Conservation (phyloP, 2,329 filamentous ascomycete genomes). For the Thelonectria rubi region DNA sequence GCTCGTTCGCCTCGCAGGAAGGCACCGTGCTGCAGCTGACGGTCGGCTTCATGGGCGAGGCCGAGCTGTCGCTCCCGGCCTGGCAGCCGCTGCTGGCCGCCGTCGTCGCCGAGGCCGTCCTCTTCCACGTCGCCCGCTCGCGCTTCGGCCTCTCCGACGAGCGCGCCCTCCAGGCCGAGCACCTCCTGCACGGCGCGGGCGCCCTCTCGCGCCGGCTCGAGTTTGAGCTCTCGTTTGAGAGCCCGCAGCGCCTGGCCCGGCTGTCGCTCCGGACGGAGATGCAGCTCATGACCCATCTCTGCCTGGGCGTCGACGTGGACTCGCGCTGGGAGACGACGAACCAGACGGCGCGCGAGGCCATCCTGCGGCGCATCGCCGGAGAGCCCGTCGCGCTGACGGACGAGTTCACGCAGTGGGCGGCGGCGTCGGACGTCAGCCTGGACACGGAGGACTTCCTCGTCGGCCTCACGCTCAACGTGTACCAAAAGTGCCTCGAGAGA, state of each 20-base stretch:
- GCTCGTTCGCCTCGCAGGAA: constrained; percentile 16
- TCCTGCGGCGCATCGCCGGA: constrained; percentile 20
- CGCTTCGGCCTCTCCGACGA: constrained; percentile 18
- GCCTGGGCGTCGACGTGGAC: constrained; percentile 22
- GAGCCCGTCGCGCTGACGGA: constrained; percentile 13
- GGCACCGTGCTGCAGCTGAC: constrained; percentile 7
- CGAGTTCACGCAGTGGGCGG: constrained; percentile 19
- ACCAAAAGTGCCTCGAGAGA: constrained; percentile 21
- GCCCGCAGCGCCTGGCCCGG: constrained; percentile 13
- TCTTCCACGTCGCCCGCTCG: constrained; percentile 25
- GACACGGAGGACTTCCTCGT: constrained; percentile 25
- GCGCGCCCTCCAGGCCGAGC: constrained; percentile 25
- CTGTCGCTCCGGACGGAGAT: constrained; percentile 26
- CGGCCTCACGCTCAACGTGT: constrained; percentile 21
- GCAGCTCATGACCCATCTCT: constrained; percentile 27
- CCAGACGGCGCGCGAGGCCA: constrained; percentile 21
- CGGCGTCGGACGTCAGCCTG: constrained; percentile 11
- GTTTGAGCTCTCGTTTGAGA: constrained; percentile 21
- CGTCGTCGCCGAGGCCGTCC: constrained; percentile 15
- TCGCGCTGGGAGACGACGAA: constrained; percentile 23
- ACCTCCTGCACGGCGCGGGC: constrained; percentile 19
- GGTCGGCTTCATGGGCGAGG: constrained; percentile 19
- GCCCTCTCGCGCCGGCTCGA: constrained; percentile 23
- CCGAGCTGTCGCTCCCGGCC: constrained; percentile 16
- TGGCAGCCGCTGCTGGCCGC: constrained; percentile 22